These are phyloP conservation scores for Cantharellus cinnabarinus DNA, from an alignment of 768 basidiomycete species.

Conservation along the genomic window DNA sequence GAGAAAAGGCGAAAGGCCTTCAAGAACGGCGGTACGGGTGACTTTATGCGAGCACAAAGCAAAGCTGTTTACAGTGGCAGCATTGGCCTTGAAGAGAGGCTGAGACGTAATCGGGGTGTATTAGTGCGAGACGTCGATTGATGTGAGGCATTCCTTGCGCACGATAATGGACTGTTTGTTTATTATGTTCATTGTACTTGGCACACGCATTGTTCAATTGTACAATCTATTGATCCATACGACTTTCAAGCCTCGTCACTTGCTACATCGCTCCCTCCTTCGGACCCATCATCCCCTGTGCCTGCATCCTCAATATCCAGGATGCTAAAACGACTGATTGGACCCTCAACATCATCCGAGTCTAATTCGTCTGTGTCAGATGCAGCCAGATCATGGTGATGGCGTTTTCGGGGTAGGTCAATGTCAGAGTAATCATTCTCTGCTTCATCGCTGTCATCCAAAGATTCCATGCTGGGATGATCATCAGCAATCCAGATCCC, in stretches of 20 bases:
- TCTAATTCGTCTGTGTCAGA: no score
- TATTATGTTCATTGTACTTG: no score
- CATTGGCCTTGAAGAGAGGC: constrained; percentile 53
- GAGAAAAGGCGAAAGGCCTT: constrained; percentile 27
- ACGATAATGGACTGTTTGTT: no score
- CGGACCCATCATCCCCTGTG: constrained; percentile 2
- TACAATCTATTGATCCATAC: no score
- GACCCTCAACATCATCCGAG: no score
- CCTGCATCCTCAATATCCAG: neutral
- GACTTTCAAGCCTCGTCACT: neutral
- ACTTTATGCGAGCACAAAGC: constrained; percentile 64
- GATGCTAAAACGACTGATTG: neutral
- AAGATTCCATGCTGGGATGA: constrained; percentile 17
- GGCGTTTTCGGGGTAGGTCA: neutral
- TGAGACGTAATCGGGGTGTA: constrained; percentile 48
- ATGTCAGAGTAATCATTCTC: constrained; percentile 11
- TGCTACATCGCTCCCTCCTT: constrained; percentile 7
- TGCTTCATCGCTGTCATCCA: constrained; percentile 17
- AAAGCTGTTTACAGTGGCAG: constrained; percentile 63
- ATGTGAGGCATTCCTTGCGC: neutral
- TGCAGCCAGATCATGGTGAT: neutral
- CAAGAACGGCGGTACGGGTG: constrained; percentile 48
- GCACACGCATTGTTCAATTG: no score
- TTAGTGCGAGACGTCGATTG: constrained; percentile 24
- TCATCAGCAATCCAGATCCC: constrained; percentile 35